Conservation (phyloP, 306 rosid genomes). For the Inga leiocalycina region DNA sequence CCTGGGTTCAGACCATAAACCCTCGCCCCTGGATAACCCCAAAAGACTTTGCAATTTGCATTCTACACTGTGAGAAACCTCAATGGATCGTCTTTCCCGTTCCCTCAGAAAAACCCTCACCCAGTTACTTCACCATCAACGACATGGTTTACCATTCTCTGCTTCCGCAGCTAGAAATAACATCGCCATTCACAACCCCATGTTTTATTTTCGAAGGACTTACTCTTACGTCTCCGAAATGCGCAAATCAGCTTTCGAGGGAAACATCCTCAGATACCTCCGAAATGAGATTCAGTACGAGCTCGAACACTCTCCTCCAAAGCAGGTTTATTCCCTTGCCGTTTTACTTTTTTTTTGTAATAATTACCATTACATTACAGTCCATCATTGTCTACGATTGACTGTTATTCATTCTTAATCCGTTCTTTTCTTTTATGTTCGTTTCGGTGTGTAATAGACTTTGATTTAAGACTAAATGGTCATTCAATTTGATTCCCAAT, state of each 20-base stretch:
- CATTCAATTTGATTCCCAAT: not conserved
- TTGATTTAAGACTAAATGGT: not conserved
- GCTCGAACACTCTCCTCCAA: slow-evolving; percentile 61
- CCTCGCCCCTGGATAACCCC: slow-evolving; percentile 2
- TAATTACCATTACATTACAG: not conserved
- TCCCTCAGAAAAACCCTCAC: slow-evolving; percentile 51
- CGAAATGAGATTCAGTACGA: slow-evolving; percentile 76
- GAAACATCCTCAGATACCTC: slow-evolving; percentile 65
- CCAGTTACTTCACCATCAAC: slow-evolving; percentile 27
- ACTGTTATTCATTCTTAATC: not conserved
- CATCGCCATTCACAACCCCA: slow-evolving; percentile 19
- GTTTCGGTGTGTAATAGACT: not conserved
- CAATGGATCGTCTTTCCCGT: slow-evolving; percentile 68
- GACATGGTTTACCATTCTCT: slow-evolving; percentile 27
- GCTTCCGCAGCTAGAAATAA: slow-evolving; percentile 11
- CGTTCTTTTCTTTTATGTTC: not conserved
- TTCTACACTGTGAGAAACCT: not conserved
- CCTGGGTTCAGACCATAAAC: not conserved
- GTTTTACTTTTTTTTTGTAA: not conserved
- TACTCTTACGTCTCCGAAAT: slow-evolving; percentile 56
- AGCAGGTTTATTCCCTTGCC: slow-evolving; percentile 32
- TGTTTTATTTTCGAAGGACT: slow-evolving; percentile 43
- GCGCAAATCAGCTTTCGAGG: slow-evolving; percentile 81
- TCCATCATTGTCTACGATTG: not conserved
- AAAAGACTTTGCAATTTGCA: not conserved